Conservation (phyloP, 164 flowering plant species). For the Saururus chinensis region DNA sequence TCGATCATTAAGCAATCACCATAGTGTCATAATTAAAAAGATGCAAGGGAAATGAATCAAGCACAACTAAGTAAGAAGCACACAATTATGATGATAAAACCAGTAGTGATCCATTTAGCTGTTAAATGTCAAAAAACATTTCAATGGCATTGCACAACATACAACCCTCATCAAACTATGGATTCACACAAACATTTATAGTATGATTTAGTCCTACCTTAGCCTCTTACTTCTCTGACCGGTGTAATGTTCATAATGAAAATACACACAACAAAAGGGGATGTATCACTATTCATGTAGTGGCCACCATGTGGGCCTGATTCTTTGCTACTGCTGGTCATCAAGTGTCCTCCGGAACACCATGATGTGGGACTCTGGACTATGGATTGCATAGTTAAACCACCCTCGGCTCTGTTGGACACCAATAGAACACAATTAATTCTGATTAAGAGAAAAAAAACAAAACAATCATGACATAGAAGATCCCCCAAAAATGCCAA, state of each 20-base stretch:
- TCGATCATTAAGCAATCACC: no score
- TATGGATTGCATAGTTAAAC: conserved; percentile 92
- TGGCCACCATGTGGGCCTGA: conserved; percentile 38
- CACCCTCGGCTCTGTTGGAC: conserved; percentile 98
- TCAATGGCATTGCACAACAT: no score
- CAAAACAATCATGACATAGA: background rate
- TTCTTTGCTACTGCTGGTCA: conserved; percentile 72
- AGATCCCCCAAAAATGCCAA: background rate
- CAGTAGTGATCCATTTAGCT: no score
- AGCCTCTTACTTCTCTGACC: no score
- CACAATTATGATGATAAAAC: no score
- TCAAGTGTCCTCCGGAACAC: conserved; percentile 93
- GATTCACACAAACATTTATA: no score
- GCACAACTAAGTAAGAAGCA: no score
- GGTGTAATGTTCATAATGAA: background rate
- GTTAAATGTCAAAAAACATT: no score
- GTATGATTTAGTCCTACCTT: no score
- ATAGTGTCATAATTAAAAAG: no score
- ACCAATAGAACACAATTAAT: conserved; percentile 94
- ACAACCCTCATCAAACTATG: no score
- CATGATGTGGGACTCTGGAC: conserved; percentile 98
- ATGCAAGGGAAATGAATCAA: no score
- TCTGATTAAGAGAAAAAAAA: conserved; percentile 20
- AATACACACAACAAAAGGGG: background rate
- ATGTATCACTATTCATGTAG: background rate